These are phyloP conservation scores for Plasmodium vivax DNA, from an alignment of 169 alveolate genomes.

Conservation along the genomic window DNA sequence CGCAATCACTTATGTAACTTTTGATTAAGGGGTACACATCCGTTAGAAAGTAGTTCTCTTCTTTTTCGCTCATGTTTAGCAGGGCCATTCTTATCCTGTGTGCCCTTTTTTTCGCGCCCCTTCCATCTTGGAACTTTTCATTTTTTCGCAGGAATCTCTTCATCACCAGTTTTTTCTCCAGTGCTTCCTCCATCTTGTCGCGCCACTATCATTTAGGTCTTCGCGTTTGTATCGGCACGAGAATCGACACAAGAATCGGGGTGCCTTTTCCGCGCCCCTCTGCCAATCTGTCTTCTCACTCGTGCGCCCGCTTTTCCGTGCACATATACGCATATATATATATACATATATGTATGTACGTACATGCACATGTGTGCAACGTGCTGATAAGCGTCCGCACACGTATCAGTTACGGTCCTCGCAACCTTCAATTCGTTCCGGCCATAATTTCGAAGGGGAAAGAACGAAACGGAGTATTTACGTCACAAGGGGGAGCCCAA, in stretches of 20 bases:
- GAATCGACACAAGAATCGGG: not conserved
- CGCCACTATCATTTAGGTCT: not conserved
- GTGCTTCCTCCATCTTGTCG: constrained; percentile 15
- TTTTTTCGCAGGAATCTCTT: not conserved
- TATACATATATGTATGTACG: not conserved
- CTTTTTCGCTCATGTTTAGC: constrained; percentile 24
- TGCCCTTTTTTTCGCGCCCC: not conserved
- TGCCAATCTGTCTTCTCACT: not conserved
- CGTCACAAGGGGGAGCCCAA: not conserved
- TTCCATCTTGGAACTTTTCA: constrained; percentile 15
- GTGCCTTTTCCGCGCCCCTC: not conserved
- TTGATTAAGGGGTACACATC: constrained; percentile 61
- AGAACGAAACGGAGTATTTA: not conserved
- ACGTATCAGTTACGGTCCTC: not conserved
- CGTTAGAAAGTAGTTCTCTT: constrained; percentile 28
- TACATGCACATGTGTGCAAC: not conserved
- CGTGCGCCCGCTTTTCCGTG: not conserved
- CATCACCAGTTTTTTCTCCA: constrained; percentile 3
- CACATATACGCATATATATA: not conserved
- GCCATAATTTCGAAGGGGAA: not conserved
- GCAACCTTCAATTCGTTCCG: not conserved
- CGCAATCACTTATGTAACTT: not conserved
- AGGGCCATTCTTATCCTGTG: constrained; percentile 34
- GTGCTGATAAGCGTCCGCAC: not conserved
- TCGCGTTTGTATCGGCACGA: not conserved